These are phyloP conservation scores for Perilla frutescens DNA, from an alignment of 257 asterid species.

Conservation along the genomic window DNA sequence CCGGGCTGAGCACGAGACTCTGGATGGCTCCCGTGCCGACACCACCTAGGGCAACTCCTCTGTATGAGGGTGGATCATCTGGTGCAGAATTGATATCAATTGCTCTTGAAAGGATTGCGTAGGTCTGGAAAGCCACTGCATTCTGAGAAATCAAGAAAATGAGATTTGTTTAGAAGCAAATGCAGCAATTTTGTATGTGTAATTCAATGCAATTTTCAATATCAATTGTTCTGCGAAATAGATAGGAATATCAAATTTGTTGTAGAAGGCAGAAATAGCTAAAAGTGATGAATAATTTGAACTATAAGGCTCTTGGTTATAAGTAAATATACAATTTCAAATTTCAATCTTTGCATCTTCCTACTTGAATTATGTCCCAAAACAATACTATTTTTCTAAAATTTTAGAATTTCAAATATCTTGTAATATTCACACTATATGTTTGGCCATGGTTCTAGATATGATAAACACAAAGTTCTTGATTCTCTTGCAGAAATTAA, in stretches of 20 bases:
- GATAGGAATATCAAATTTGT: neutral
- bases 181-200: neutral
- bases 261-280: too few species aligned
- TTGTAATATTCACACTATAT: neutral
- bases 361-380: neutral
- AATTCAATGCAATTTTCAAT: neutral
- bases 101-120: constrained; percentile 68
- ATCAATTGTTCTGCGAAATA: neutral
- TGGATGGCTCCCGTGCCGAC: constrained; percentile 89
- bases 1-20: constrained; percentile 82
- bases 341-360: too few species aligned
- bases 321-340: too few species aligned
- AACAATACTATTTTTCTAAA: neutral
- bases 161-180: neutral
- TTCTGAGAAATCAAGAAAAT: constrained; percentile 57
- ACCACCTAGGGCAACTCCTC: constrained; percentile 79
- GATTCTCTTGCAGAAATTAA: neutral
- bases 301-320: too few species aligned
- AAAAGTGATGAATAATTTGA: too few species aligned
- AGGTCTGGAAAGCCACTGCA: constrained; percentile 86
- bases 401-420: neutral
- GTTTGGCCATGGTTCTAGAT: neutral
- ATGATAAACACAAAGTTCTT: neutral
- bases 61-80: constrained; percentile 74
- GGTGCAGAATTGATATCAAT: constrained; percentile 43